These are phyloP conservation scores for Parachlorella kessleri DNA, from an alignment of 139 green algal species.

Conservation along the genomic window DNA sequence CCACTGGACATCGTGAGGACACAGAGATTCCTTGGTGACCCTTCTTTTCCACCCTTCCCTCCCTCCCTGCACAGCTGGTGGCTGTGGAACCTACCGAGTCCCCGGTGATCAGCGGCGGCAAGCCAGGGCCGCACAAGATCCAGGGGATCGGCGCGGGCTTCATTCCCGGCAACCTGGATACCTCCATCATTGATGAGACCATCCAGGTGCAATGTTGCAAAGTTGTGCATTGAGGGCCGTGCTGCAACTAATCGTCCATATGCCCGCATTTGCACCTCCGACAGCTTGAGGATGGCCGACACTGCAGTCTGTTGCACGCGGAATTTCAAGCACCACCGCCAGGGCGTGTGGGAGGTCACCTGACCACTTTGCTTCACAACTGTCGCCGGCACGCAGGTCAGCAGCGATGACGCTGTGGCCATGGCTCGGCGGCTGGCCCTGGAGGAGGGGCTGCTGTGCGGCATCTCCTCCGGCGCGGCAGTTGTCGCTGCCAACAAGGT, in stretches of 20 bases:
- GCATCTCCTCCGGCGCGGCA: conserved; percentile 74
- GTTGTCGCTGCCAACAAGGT: conserved; percentile 68
- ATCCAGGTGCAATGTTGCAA: too few species aligned
- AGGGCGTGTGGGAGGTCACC: too few species aligned
- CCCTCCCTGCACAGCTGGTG: conserved; percentile 41
- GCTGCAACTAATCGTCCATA: too few species aligned
- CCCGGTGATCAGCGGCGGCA: conserved; percentile 66
- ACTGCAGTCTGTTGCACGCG: too few species aligned
- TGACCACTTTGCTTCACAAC: too few species aligned
- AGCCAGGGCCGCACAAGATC: conserved; percentile 94
- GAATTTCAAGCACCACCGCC: too few species aligned
- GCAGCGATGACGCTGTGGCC: conserved; percentile 80
- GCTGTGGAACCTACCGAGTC: conserved; percentile 81
- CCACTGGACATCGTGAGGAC: too few species aligned
- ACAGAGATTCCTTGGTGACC: too few species aligned
- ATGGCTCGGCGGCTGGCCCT: conserved; percentile 85
- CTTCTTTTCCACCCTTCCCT: too few species aligned
- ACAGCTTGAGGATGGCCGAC: too few species aligned
- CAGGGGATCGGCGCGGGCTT: conserved; percentile 98
- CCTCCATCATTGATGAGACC: conserved; percentile 82
- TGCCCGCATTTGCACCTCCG: neutral
- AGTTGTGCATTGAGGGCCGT: too few species aligned
- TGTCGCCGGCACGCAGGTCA: conserved; percentile 62
- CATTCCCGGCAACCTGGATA: conserved; percentile 89
- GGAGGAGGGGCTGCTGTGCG: conserved; percentile 82